These are phyloP conservation scores for Thelephora ganbajun DNA, from an alignment of 768 basidiomycete species.

Conservation along the genomic window DNA sequence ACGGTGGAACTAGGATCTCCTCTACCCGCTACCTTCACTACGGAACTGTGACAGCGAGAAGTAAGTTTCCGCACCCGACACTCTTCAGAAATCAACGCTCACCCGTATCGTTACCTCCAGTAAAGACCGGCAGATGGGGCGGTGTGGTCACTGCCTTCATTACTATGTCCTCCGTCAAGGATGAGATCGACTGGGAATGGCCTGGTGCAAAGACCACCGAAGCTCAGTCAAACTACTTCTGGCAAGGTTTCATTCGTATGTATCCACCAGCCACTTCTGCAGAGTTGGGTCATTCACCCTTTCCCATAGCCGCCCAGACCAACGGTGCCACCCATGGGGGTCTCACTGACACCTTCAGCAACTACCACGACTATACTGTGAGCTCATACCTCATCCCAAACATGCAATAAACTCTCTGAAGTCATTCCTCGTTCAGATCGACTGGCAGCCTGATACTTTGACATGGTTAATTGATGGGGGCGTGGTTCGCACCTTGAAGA, in stretches of 20 bases:
- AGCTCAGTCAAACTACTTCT: conserved; percentile 74
- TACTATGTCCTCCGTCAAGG: conserved; percentile 69
- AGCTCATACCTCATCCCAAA: conserved; percentile 13
- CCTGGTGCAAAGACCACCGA: conserved; percentile 46
- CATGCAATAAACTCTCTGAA: background rate
- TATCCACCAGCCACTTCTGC: conserved; percentile 6
- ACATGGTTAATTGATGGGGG: conserved; percentile 60
- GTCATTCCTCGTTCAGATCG: conserved; percentile 32
- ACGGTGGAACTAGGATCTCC: conserved; percentile 67
- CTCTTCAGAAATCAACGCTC: conserved; percentile 5
- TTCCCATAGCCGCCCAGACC: conserved; percentile 24
- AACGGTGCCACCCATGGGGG: conserved; percentile 34
- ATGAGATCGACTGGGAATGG: conserved; percentile 84
- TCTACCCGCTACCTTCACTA: conserved; percentile 77
- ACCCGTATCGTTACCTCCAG: conserved; percentile 18
- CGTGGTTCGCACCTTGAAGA: conserved; percentile 53
- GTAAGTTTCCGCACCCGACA: conserved; percentile 21
- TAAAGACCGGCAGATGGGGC: conserved; percentile 67
- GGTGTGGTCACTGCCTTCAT: conserved; percentile 81
- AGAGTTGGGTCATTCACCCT: background rate
- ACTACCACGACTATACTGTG: conserved; percentile 70
- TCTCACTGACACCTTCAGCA: conserved; percentile 47
- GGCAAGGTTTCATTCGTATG: conserved; percentile 59
- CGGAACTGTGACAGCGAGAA: conserved; percentile 52
- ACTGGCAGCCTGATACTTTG: conserved; percentile 63